phyloP scores from a whole-genome alignment of 768 basidiomycete species.

The Fomitopsis serialis region DNA sequence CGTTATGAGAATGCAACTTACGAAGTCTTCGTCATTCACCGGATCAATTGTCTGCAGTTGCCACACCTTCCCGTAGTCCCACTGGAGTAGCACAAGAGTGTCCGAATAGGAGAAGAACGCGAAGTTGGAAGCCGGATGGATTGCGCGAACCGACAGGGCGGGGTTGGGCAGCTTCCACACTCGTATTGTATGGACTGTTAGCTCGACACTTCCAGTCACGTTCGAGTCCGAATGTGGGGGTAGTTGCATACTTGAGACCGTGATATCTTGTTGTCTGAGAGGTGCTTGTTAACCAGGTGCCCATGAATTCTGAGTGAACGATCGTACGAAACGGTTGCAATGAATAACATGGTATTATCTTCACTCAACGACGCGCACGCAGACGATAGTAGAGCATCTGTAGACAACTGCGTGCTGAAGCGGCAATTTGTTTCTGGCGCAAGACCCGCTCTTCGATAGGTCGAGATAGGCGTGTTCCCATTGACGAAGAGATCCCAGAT shows the following conservation, averaged over 20 bases:
- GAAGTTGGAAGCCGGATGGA: conserved; percentile 16
- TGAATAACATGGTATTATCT: conserved; percentile 6
- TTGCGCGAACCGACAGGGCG: conserved; percentile 9
- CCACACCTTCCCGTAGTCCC: conserved; percentile 24
- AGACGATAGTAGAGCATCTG: conserved; percentile 9
- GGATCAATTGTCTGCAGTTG: conserved; percentile 15
- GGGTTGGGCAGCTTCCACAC: conserved; percentile 6
- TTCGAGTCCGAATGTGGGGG: neutral
- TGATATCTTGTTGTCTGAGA: neutral
- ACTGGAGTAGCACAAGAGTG: conserved; percentile 34
- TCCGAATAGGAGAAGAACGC: conserved; percentile 27
- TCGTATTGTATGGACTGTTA: no score
- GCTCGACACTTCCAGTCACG: neutral
- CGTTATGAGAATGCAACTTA: conserved; percentile 22
- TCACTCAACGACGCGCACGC: conserved; percentile 14
- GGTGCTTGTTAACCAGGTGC: no score
- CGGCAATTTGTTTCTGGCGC: neutral
- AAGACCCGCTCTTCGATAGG: neutral
- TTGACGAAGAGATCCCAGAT: conserved; percentile 33
- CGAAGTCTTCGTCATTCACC: conserved; percentile 28
- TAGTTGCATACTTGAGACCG: neutral
- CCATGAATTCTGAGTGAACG: no score
- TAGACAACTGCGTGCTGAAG: conserved; percentile 5
- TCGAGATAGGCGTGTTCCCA: conserved; percentile 2
- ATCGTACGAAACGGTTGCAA: conserved; percentile 22